Evolutionary conservation across 768 basidiomycete species (phyloP).

Genomic region (Russula sp.): DNA sequence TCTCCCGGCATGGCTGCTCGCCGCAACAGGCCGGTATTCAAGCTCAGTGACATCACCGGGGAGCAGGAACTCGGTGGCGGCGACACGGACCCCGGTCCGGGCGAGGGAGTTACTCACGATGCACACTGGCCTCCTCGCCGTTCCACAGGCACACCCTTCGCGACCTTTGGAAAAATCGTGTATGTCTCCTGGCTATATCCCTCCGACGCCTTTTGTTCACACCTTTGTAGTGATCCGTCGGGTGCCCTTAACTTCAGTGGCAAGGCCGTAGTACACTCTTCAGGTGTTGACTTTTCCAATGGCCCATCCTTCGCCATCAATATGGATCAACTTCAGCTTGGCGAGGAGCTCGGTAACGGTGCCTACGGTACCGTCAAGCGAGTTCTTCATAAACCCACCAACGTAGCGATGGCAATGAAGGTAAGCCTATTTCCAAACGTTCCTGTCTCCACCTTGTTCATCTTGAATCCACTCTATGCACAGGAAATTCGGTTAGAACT

Average conservation of each 20-base stretch:
- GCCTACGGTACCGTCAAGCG: constrained; percentile 98
- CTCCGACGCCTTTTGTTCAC: background rate
- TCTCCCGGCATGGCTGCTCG: constrained; percentile 37
- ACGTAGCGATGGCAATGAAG: constrained; percentile 99
- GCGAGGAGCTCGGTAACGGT: constrained; percentile 92
- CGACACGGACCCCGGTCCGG: constrained; percentile 62
- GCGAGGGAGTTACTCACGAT: constrained; percentile 55
- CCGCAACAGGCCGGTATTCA: constrained; percentile 51
- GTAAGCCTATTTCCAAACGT: constrained; percentile 37
- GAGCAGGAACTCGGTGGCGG: constrained; percentile 42
- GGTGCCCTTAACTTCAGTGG: constrained; percentile 92
- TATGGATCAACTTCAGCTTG: constrained; percentile 85
- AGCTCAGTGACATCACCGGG: constrained; percentile 53
- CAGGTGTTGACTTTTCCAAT: constrained; percentile 84
- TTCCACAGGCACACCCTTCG: constrained; percentile 59
- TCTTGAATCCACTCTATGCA: background rate
- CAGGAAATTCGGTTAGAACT: constrained; percentile 98
- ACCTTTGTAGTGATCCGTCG: constrained; percentile 71
- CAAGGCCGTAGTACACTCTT: constrained; percentile 87
- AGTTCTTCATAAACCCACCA: constrained; percentile 89
- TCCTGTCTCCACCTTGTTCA: background rate
- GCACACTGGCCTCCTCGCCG: constrained; percentile 29
- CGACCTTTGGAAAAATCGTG: constrained; percentile 93
- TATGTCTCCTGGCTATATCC: constrained; percentile 38
- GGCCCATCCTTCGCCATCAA: constrained; percentile 91